Evolutionary conservation across 2,329 filamentous ascomycete genomes (phyloP).

Genomic region (Alternaria metachromatica): DNA sequence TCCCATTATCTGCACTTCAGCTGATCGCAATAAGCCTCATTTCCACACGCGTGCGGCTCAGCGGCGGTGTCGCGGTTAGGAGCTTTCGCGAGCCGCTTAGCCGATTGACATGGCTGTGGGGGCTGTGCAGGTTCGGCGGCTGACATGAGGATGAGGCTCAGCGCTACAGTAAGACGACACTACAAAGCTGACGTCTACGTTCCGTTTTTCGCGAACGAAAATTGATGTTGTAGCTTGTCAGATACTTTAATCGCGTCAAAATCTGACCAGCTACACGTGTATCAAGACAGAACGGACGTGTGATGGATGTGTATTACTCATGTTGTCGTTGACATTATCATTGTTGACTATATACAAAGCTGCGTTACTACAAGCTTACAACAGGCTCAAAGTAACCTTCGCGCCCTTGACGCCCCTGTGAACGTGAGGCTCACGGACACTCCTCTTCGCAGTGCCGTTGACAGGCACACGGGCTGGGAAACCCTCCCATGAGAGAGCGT

Average conservation of each 20-base stretch:
- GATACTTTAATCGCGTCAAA: background rate
- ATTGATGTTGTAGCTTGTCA: no score
- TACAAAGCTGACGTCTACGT: background rate
- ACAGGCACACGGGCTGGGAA: slow-evolving; percentile 31
- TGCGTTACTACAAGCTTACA: background rate
- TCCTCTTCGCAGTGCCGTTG: slow-evolving; percentile 7
- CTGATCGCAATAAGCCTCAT: slow-evolving; percentile 12
- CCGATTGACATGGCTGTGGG: slow-evolving; percentile 1
- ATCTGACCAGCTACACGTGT: background rate
- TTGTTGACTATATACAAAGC: background rate
- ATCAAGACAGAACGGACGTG: background rate
- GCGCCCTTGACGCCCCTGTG: background rate
- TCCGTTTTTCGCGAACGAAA: background rate
- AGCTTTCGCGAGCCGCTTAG: slow-evolving; percentile 6
- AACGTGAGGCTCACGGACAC: background rate
- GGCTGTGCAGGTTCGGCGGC: slow-evolving; percentile 6
- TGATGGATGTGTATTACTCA: background rate
- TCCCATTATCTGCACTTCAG: slow-evolving; percentile 4
- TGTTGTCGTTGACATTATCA: background rate
- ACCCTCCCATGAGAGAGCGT: slow-evolving; percentile 34
- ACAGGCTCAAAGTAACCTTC: background rate
- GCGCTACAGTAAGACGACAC: background rate
- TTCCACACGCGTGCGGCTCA: slow-evolving; percentile 8
- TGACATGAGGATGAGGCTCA: background rate
- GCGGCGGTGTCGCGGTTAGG: slow-evolving; percentile 1